Conservation (phyloP, 495 filamentous ascomycete species). For the Coniosporium apollinis region DNA sequence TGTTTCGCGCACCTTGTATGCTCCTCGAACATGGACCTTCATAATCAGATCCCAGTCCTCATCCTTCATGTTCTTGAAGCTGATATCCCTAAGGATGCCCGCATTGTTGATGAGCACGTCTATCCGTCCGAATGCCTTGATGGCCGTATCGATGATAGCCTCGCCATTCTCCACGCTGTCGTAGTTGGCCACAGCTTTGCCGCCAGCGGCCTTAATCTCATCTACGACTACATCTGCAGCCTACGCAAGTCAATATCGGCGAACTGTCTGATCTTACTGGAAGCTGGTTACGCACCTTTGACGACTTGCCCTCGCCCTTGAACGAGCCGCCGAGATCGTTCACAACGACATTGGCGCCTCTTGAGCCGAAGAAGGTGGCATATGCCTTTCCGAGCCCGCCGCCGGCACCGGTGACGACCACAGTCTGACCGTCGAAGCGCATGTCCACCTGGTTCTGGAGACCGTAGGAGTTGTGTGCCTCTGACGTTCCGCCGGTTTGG, state of each 20-base stretch:
- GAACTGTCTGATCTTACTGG: slow-evolving; percentile 7
- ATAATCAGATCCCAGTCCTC: slow-evolving; percentile 92
- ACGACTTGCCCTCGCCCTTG: slow-evolving; percentile 81
- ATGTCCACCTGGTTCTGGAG: no score
- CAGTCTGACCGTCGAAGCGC: slow-evolving; percentile 89
- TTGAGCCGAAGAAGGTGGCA: slow-evolving; percentile 75
- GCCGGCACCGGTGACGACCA: slow-evolving; percentile 91
- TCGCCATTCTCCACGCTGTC: slow-evolving; percentile 93
- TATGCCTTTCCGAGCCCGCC: slow-evolving; percentile 91
- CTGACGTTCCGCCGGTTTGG: no score
- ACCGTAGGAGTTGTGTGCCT: slow-evolving; percentile 1
- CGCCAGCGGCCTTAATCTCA: slow-evolving; percentile 81
- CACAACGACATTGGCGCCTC: slow-evolving; percentile 91
- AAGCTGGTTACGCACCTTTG: slow-evolving; percentile 40
- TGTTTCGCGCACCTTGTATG: slow-evolving; percentile 55
- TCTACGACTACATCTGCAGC: slow-evolving; percentile 91
- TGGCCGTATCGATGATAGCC: slow-evolving; percentile 88
- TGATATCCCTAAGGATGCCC: slow-evolving; percentile 88
- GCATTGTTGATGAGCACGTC: slow-evolving; percentile 97
- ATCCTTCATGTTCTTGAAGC: slow-evolving; percentile 98
- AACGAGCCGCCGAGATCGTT: slow-evolving; percentile 93
- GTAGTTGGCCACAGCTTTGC: slow-evolving; percentile 97
- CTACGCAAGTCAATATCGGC: slow-evolving; percentile 31
- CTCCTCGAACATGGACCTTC: slow-evolving; percentile 83
- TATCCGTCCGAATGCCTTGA: slow-evolving; percentile 79